phyloP scores from a whole-genome alignment of 1,139 yeast species.

The Geotrichum australiense region DNA sequence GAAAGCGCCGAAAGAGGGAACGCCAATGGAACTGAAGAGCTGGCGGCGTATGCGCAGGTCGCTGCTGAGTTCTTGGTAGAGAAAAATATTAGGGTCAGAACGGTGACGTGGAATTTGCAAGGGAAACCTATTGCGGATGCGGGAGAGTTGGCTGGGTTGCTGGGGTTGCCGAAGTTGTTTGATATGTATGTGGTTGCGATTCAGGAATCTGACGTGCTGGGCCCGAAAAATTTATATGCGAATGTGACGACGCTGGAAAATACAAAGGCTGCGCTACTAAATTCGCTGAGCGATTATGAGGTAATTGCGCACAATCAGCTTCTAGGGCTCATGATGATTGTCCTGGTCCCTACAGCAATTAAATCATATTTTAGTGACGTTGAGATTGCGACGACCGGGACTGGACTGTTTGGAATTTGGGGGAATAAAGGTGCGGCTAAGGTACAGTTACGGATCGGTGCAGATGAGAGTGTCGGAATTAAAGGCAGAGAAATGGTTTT shows the following conservation, averaged over 20 bases:
- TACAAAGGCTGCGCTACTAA: conserved; percentile 35
- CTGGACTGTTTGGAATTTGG: conserved; percentile 51
- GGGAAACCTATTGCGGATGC: conserved; percentile 9
- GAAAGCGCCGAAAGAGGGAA: conserved; percentile 12
- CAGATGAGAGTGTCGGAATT: conserved; percentile 25
- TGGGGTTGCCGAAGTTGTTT: conserved; percentile 4
- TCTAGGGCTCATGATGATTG: conserved; percentile 43
- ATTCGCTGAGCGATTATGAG: conserved; percentile 26
- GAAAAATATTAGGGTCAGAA: conserved; percentile 5
- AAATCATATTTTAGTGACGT: conserved; percentile 36
- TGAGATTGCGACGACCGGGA: conserved; percentile 42
- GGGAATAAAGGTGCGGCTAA: conserved; percentile 55
- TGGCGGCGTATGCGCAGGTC: too few species aligned
- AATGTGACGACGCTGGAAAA: conserved; percentile 37
- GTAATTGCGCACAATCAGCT: conserved; percentile 40
- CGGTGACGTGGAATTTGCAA: conserved; percentile 14
- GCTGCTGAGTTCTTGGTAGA: conserved; percentile 8
- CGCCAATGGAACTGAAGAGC: too few species aligned
- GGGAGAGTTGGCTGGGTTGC: conserved; percentile 3
- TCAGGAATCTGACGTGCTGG: conserved; percentile 48
- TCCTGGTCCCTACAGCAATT: conserved; percentile 34
- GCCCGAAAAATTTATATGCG: conserved; percentile 39
- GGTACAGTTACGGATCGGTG: conserved; percentile 32
- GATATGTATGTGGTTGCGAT: conserved; percentile 39
- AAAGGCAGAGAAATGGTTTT: conserved; percentile 45